Conservation (phyloP, 139 green algal species). For the Ettlia oleoabundans region DNA sequence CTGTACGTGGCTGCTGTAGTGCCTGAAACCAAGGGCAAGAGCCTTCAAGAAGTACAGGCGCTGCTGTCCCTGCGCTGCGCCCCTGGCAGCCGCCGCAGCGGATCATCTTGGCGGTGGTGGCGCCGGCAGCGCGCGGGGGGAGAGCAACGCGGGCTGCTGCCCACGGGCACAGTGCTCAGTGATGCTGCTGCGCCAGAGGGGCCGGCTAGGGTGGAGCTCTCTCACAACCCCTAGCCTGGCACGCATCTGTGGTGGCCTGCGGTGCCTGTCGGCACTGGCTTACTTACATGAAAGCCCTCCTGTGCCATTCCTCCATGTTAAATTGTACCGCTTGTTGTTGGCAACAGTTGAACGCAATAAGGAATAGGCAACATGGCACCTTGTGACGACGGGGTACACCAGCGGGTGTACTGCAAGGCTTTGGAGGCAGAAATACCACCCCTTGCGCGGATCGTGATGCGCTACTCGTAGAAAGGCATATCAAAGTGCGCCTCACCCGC, state of each 20-base stretch:
- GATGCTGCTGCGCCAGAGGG: not conserved
- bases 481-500: too few species aligned
- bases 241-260: not conserved
- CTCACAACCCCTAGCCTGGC: not conserved
- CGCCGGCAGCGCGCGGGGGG: not conserved
- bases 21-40: conserved; percentile 77
- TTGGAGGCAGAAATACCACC: too few species aligned
- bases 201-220: conserved; percentile 3
- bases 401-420: too few species aligned
- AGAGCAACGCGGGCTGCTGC: conserved; percentile 9
- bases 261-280: too few species aligned
- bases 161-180: not conserved
- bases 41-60: conserved; percentile 68
- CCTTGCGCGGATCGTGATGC: too few species aligned
- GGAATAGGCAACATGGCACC: too few species aligned
- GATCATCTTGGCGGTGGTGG: not conserved
- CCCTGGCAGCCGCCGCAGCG: not conserved
- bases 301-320: not conserved
- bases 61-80: conserved; percentile 33
- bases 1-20: conserved; percentile 62
- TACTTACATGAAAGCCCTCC: too few species aligned
- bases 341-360: too few species aligned
- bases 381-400: too few species aligned
- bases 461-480: too few species aligned
- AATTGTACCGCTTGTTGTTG: too few species aligned